Percentiles rank a stretch among this genome's conserved stretches.
Evolutionary conservation across 805 yeast genomes (phyloP).

Genomic region (Saccharomycopsis amapae): DNA sequence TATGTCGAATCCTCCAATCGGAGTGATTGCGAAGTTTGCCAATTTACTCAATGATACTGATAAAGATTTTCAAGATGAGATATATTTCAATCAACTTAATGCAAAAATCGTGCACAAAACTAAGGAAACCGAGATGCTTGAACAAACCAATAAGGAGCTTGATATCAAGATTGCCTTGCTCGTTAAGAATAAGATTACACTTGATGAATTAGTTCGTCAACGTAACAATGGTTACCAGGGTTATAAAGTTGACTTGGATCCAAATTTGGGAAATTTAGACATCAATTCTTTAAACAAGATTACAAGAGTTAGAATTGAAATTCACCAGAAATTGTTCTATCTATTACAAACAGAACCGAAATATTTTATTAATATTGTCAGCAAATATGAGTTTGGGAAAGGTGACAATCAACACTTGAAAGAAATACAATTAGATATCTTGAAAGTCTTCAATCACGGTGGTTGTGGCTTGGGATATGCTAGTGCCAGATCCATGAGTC

Average conservation of each 20-base stretch:
- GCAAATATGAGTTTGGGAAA: conserved; percentile 25
- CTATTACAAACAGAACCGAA: conserved; percentile 76
- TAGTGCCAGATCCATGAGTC: conserved; percentile 25
- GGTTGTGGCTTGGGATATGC: conserved; percentile 23
- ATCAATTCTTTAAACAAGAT: conserved; percentile 24
- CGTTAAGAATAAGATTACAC: conserved; percentile 69
- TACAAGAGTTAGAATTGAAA: conserved; percentile 46
- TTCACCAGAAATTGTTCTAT: conserved; percentile 73
- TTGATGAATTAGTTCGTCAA: conserved; percentile 56
- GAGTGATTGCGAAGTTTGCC: conserved; percentile 71
- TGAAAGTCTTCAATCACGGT: conserved; percentile 29
- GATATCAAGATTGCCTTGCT: conserved; percentile 73
- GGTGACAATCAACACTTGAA: conserved; percentile 20
- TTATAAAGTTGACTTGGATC: conserved; percentile 17
- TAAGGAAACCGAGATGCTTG: conserved; percentile 59
- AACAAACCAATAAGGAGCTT: conserved; percentile 65
- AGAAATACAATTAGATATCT: conserved; percentile 30
- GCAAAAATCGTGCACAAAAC: conserved; percentile 65
- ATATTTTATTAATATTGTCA: conserved; percentile 47
- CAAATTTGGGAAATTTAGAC: conserved; percentile 18
- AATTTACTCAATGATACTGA: conserved; percentile 67
- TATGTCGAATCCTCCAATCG: conserved; percentile 68
- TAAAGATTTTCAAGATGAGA: conserved; percentile 70
- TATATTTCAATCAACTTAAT: conserved; percentile 56
- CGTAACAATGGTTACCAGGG: conserved; percentile 28